These are phyloP conservation scores for Termitomyces sp. DNA, from an alignment of 768 basidiomycete species.

Conservation along the genomic window DNA sequence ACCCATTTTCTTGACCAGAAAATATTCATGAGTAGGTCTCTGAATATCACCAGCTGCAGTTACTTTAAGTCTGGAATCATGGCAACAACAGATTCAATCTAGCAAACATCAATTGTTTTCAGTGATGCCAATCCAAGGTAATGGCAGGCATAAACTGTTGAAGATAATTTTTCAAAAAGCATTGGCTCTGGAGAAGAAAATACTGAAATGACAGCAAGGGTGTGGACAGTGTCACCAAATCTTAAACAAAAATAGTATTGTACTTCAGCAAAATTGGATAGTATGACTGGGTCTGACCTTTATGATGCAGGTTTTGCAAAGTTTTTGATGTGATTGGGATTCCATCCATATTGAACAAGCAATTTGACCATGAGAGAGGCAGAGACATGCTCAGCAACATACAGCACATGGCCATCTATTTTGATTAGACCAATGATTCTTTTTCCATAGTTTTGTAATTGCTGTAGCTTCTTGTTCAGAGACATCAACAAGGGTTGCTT, in stretches of 20 bases:
- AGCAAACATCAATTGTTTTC: too few relatives aligned
- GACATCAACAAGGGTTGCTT: not conserved
- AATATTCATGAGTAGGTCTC: too few relatives aligned
- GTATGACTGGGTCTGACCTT: not conserved
- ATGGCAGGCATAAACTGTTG: not conserved
- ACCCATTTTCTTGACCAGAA: too few relatives aligned
- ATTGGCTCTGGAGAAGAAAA: conserved; percentile 1
- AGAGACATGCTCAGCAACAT: conserved; percentile 15
- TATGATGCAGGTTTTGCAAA: not conserved
- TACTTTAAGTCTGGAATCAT: too few relatives aligned
- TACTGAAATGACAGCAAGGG: conserved; percentile 1
- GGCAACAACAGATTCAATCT: too few relatives aligned
- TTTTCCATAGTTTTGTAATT: not conserved
- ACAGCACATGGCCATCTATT: conserved; percentile 5
- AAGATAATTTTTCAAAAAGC: not conserved
- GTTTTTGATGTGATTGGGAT: not conserved
- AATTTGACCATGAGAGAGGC: conserved; percentile 13
- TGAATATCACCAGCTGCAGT: too few relatives aligned
- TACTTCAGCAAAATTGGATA: too few relatives aligned
- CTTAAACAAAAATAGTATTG: too few relatives aligned
- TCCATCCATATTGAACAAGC: conserved; percentile 19
- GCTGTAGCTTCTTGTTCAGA: not conserved
- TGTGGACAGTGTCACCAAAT: not conserved
- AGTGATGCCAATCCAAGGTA: not conserved
- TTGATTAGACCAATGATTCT: not conserved